Evolutionary conservation across 2,329 filamentous ascomycete species (phyloP), one percentile per base, ranked within the genome.

Genomic region (Huntiella abstrusa): DNA sequence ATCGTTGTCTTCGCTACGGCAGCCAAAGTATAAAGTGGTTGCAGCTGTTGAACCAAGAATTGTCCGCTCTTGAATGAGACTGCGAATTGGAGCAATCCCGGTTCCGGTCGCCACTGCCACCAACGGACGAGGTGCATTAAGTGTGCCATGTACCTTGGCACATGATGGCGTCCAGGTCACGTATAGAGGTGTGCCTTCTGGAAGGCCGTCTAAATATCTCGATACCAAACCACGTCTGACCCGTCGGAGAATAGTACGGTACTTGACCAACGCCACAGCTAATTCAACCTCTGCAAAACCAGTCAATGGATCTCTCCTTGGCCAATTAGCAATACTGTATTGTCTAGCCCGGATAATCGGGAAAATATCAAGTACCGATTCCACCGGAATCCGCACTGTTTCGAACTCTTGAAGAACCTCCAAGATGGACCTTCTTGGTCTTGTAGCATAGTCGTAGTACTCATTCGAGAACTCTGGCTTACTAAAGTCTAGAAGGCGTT

Each of bases 391-490:
- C 51, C 78, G 79, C 46, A 96, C 80, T 0, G 75, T 80, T 37
- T 81, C 73, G 55, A 98, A 98, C 54, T 98, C 91, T 48, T 88
- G 78, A 22, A 98, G 70, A 3, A 94, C 80, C 61, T 98, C 91
- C 4, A 98, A 66, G 48, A 96, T 94, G 49, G 83, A 92, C 33
- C 91, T 79, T 33, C 86, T 79, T 1, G 88, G 83, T 6, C 91
- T 77, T 0, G 87, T 87, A 1, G 91, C 91, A 58, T 98, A 98
- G 62, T 98, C 88, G 64, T 84, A 96, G 47, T 94, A 79, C 54
- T 98, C 91, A 54, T 96, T 86, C 4, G 88, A 75, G 54, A 80
- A 83, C 40, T 81, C 72, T 0, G 84, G 76, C 54, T 81, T 73
- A 1, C 77, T 78, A 55, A 98, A 91, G 57, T 98, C 91, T 6